phyloP scores from a whole-genome alignment of 2,329 filamentous ascomycete species.

The Sclerotinia minor region DNA sequence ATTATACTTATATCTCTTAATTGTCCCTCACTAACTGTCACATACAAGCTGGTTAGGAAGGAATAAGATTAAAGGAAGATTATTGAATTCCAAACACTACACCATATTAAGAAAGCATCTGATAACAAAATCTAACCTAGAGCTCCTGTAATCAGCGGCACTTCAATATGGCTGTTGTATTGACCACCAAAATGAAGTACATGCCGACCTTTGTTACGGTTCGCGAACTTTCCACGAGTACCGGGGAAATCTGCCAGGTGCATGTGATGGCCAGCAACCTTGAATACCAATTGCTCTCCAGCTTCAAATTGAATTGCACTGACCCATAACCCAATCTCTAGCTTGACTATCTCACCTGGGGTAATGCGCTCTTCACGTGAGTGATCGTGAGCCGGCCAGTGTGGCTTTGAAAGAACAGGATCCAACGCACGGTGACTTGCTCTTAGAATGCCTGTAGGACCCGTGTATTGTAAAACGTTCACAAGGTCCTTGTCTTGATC shows the following conservation, averaged over 20 bases:
- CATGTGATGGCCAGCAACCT: too few species aligned
- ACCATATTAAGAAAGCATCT: too few species aligned
- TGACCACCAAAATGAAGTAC: too few species aligned
- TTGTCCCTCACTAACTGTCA: neutral
- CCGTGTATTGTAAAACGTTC: constrained; percentile 18
- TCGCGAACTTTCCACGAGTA: too few species aligned
- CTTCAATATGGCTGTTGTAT: too few species aligned
- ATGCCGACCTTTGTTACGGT: too few species aligned
- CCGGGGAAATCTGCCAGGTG: too few species aligned
- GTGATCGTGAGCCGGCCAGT: constrained; percentile 27
- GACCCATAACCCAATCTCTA: constrained; percentile 30
- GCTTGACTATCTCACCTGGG: constrained; percentile 26
- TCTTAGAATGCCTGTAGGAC: constrained; percentile 27
- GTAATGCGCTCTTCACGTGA: constrained; percentile 23
- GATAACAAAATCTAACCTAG: too few species aligned
- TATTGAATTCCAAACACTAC: neutral
- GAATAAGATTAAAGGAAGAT: neutral
- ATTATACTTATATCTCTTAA: too few species aligned
- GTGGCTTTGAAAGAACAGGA: constrained; percentile 4
- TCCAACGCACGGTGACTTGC: constrained; percentile 28
- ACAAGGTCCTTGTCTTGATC: constrained; percentile 8
- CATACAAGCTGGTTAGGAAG: neutral
- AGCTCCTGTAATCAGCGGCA: too few species aligned
- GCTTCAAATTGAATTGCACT: constrained; percentile 30
- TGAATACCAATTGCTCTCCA: constrained; percentile 21